Base-by-base conservation (phyloP, 169 alveolate species). In the Babesia bovis region DNA sequence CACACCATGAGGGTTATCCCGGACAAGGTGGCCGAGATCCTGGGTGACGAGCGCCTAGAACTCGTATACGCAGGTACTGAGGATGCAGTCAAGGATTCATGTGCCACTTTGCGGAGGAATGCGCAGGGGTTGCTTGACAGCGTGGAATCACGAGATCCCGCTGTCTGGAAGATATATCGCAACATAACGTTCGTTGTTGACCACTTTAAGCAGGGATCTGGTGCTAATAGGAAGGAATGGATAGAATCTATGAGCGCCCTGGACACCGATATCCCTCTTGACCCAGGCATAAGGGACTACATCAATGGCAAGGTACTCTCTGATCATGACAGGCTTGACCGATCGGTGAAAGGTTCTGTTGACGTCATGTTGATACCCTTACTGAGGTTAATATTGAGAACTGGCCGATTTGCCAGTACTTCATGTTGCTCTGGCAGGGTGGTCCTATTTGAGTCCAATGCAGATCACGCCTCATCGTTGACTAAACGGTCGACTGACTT, bases 351-450 rank as follows among this genome's bases (percentile, higher is more conserved):
- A 55, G 83, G 79, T 45, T 71, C 88, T n/a, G 79, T 88, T 13
- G 93, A 88, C 41, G 60, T 88, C 28, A 5, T 88, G n/a, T 38
- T 79, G 32, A 38, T 61, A 17, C 93, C 93, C 10, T 56, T 85
- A 32, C 40, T 88, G 35, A 49, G 83, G 28, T 55, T 73, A 38
- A 56, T 88, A n/a, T 51, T 81, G 17, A 65, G 58, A 23, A 66
- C 85, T 21, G 88, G 83, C 13, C 45, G 59, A 25, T 88, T 68
- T 52, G 84, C 68, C 33, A 88, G 89, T 28, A 76, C 89, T 17
- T 88, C 93, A 2, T 84, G 90, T 26, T 88, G 93, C 51, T 88
- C 93, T 7, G 93, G 93, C 19, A 67, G 93, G 50, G 57, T 71
- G 0, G 77, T 82, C 12, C 52, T 84, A 33, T 84, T 88, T 68